Evolutionary conservation across 495 filamentous ascomycete species (phyloP).

Genomic region (Aspergillus carlsbadensis): DNA sequence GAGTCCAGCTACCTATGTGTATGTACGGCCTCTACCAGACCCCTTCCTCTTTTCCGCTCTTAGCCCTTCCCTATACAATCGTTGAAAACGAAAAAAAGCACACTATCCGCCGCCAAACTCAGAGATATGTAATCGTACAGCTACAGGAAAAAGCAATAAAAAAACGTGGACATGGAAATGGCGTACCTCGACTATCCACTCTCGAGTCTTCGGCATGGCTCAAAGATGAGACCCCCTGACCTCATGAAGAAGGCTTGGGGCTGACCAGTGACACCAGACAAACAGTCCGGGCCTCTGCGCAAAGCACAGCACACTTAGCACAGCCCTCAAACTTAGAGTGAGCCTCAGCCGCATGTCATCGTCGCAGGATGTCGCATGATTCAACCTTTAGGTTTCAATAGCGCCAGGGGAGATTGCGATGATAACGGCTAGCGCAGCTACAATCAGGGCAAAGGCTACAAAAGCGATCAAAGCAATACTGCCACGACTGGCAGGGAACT

Average conservation of each 20-base stretch:
- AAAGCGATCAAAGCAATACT: conserved; percentile 77
- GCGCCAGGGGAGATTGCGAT: conserved; percentile 59
- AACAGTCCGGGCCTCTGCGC: too few species aligned
- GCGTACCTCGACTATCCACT: background rate
- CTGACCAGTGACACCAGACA: background rate
- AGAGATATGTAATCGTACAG: conserved; percentile 1
- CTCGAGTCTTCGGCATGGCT: background rate
- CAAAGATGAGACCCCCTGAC: background rate
- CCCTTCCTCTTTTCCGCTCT: too few species aligned
- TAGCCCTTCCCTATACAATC: background rate
- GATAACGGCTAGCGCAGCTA: conserved; percentile 69
- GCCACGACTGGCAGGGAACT: conserved; percentile 89
- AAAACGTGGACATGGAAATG: conserved; percentile 6
- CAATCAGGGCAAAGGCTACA: conserved; percentile 67
- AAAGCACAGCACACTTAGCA: too few species aligned
- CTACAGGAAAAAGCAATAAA: background rate
- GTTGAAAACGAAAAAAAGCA: background rate
- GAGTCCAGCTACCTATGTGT: background rate
- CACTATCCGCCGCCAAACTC: background rate
- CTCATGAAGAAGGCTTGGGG: background rate
- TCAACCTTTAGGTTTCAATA: conserved; percentile 36
- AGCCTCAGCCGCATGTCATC: too few species aligned
- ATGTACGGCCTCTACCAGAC: background rate
- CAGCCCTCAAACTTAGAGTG: background rate
- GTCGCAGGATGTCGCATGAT: background rate